Base-by-base conservation (phyloP, 192 early-diverging fungal genomes). In the Gaertneriomyces sp. region DNA sequence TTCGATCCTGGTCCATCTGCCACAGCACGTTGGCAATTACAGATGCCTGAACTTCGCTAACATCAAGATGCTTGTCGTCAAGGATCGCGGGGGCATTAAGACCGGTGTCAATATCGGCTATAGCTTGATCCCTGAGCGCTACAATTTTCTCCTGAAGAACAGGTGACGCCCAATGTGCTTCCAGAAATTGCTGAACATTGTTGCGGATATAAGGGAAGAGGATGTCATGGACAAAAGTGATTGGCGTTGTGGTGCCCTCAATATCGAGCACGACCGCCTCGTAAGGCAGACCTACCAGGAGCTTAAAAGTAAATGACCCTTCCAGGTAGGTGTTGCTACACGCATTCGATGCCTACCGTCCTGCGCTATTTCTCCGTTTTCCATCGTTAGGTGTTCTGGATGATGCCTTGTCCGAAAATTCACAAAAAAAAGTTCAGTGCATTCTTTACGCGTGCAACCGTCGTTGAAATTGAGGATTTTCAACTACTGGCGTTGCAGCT, bases 181-280 rank as follows among this genome's bases (percentile, higher is more conserved):
- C 71, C n/a, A 99, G 67, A 60, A 95, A 99, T 40, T 74, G 62
- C 6, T 71, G 25, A 5, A 91, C 64, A 45, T 87, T 79, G 40
- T 75, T 67, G 33, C 71, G 71, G 42, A 94, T 88, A 72, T 93
- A 95, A 12, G 96, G 94, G 61, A 99, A 99, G 65, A 99, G 74
- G 10, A 82, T 81, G 52, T 95, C 92, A 74, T 94, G 92, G 17
- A 99, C 95, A 83, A 97, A 99, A 20, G 92, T 73, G 45, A 99
- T 95, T 14, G 95, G 93, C 1, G 93, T 96, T 6, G 93, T 98
- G 1, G 96, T 99, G 14, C 96, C 93, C 70, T 95, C 93, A 66
- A 95, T 90, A 69, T 95, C 93, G n/a, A 92, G 76, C 53, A 95
- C 61, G 39, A 89, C 81, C 19, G 68, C 76, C 49, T 76, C 71